Evolutionary conservation across 1,139 yeast species (phyloP).

Genomic region (Geotrichum cucujoidarum): DNA sequence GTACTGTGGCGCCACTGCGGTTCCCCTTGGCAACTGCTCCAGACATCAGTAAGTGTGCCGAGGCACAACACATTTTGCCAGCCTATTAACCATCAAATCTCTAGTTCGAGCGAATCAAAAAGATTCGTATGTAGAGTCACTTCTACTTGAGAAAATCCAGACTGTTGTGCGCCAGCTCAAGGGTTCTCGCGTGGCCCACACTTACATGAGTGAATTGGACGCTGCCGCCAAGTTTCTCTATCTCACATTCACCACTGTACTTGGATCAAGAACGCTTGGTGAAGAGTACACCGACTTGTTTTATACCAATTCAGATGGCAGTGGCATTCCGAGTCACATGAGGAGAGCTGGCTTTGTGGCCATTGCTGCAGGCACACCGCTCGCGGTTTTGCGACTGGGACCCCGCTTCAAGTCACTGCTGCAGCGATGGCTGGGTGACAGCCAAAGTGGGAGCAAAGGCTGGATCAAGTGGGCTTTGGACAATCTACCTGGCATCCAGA

Average conservation of each 20-base stretch:
- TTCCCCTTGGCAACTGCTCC: slow-evolving; percentile 45
- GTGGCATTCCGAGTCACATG: slow-evolving; percentile 31
- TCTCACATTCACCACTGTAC: slow-evolving; percentile 62
- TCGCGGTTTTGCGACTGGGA: not conserved
- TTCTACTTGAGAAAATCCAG: slow-evolving; percentile 50
- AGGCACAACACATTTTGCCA: not conserved
- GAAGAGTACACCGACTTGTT: slow-evolving; percentile 89
- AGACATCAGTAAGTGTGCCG: slow-evolving; percentile 38
- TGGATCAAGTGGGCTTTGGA: not conserved
- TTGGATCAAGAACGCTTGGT: slow-evolving; percentile 80
- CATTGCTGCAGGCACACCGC: slow-evolving; percentile 27
- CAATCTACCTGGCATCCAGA: slow-evolving; percentile 8
- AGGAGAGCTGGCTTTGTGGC: slow-evolving; percentile 32
- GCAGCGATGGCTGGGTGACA: not conserved
- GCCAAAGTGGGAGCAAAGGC: not conserved
- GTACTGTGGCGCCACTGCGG: too few relatives aligned
- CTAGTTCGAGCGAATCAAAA: slow-evolving; percentile 69
- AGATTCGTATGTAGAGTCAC: slow-evolving; percentile 65
- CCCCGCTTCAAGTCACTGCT: slow-evolving; percentile 1
- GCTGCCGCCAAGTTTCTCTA: slow-evolving; percentile 57
- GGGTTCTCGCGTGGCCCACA: slow-evolving; percentile 48
- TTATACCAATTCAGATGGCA: slow-evolving; percentile 55
- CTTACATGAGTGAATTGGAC: slow-evolving; percentile 59
- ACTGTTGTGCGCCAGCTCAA: slow-evolving; percentile 51
- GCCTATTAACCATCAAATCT: not conserved